Base-by-base conservation (phyloP, 1,284 basidiomycete genomes). In the Irpex rosettiformis region DNA sequence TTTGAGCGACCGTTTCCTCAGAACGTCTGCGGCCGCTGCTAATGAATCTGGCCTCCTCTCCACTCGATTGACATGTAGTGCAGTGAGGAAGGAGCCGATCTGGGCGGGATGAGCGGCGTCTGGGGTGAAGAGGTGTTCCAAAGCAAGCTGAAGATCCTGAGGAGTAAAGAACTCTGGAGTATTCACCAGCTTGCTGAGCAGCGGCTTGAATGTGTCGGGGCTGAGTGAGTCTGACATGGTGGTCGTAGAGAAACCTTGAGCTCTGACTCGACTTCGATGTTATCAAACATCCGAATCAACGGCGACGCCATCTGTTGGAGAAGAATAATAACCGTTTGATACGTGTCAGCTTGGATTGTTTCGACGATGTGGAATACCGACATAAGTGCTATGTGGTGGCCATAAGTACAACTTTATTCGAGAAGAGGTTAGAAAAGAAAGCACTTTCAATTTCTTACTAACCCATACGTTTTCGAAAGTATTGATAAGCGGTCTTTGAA, bases 51-150 rank as follows among this genome's bases (percentile, higher is more conserved):
- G 83, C n/a, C 84, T 77, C 28, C 82, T 72, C 62, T 95, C 93
- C 27, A 93, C 75, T 28, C 85, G 84, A 54, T 89, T 84, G 58
- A 93, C 77, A 63, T 93, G 91, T 55, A 93, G 75, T 3, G 92
- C 92, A 0, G 91, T 88, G 48, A 96, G 76, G 72, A 95, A 94
- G 0, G 93, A 86, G 22, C 93, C 92, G 53, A 93, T 84, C 69
- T 95, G 91, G 0, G 83, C 80, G 2, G 87, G 85, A 7, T 80
- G 79, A 2, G 85, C 77, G 45, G 77, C 74, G 57, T 85, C 80
- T 2, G 86, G 83, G 0, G 81, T 85, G 69, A 93, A 87, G 54
- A 95, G 75, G 72, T 91, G 89, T 62, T 88, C 77, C 58, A 95
- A 83, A 5, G 90, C 85, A 22, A 77, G 65, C 55, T 80, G 82